These are phyloP conservation scores for Yarrowia osloensis DNA, from an alignment of 805 yeast genomes.

Conservation along the genomic window DNA sequence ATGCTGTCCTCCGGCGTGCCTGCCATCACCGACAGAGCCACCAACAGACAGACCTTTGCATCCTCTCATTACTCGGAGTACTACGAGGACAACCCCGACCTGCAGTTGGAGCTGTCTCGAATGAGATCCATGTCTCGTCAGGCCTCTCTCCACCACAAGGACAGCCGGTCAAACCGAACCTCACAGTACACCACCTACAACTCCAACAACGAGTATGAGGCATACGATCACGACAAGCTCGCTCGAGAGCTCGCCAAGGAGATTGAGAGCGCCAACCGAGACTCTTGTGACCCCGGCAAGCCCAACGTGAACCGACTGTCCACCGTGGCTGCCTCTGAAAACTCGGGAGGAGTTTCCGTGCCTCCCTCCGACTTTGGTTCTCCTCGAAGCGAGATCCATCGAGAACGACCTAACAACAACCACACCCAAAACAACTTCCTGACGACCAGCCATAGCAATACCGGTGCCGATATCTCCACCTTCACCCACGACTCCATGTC, in stretches of 20 bases:
- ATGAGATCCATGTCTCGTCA: slow-evolving; percentile 25
- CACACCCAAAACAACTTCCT: background rate
- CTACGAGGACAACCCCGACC: slow-evolving; percentile 31
- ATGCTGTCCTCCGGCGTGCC: slow-evolving; percentile 9
- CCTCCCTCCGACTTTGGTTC: slow-evolving; percentile 23
- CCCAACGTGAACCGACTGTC: slow-evolving; percentile 11
- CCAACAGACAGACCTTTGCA: slow-evolving; percentile 26
- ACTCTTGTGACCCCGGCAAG: slow-evolving; percentile 1
- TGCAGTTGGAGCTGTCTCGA: slow-evolving; percentile 30
- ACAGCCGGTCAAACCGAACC: slow-evolving; percentile 22
- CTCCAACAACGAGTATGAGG: slow-evolving; percentile 9
- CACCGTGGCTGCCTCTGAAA: slow-evolving; percentile 15
- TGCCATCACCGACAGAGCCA: slow-evolving; percentile 10
- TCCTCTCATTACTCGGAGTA: slow-evolving; percentile 19
- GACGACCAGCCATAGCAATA: background rate
- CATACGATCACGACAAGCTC: slow-evolving; percentile 14
- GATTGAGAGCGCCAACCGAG: slow-evolving; percentile 6
- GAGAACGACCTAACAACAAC: background rate
- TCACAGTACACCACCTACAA: slow-evolving; percentile 14
- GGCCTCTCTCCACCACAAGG: slow-evolving; percentile 16
- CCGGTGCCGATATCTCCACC: background rate
- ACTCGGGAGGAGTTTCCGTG: slow-evolving; percentile 17
- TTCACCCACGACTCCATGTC: slow-evolving; percentile 26
- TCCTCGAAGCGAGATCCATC: slow-evolving; percentile 20
- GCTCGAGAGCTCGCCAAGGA: slow-evolving; percentile 16